Evolutionary conservation across 2,329 filamentous ascomycete genomes (phyloP).

Genomic region (Ophiostoma fasciatum): DNA sequence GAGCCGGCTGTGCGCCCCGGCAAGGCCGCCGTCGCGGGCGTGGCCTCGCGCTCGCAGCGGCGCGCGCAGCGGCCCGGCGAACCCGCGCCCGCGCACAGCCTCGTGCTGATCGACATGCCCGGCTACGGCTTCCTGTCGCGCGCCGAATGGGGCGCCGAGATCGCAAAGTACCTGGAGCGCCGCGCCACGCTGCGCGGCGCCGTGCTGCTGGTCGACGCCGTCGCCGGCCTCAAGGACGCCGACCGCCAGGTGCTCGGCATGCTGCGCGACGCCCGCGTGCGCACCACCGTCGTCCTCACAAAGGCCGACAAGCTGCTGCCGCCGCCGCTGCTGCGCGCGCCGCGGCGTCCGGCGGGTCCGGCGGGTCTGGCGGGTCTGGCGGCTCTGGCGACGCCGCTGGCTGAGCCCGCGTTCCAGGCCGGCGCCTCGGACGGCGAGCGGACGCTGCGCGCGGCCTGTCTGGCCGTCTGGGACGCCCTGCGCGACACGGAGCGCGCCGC

Average conservation of each 20-base stretch:
- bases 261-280: constrained; percentile 28
- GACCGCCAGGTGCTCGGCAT: constrained; percentile 33
- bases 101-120: constrained; percentile 27
- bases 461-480: constrained; percentile 18
- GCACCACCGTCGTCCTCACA: constrained; percentile 37
- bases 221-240: constrained; percentile 33
- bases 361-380: no score
- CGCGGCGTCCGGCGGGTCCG: background rate
- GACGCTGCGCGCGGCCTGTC: constrained; percentile 14
- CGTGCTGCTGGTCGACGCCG: constrained; percentile 36
- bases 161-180: constrained; percentile 33
- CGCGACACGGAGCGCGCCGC: constrained; percentile 7
- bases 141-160: constrained; percentile 36
- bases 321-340: background rate
- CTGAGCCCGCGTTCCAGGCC: background rate
- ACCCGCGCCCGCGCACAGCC: constrained; percentile 27
- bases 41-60: constrained; percentile 10
- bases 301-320: constrained; percentile 36
- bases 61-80: constrained; percentile 15
- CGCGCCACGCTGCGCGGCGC: constrained; percentile 34
- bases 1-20: background rate
- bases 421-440: constrained; percentile 2
- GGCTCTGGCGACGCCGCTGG: no score
- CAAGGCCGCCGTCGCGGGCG: background rate
- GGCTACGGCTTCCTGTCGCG: constrained; percentile 22